Conservation (phyloP, 2,329 filamentous ascomycete genomes). For the Verticillium isaacii region DNA sequence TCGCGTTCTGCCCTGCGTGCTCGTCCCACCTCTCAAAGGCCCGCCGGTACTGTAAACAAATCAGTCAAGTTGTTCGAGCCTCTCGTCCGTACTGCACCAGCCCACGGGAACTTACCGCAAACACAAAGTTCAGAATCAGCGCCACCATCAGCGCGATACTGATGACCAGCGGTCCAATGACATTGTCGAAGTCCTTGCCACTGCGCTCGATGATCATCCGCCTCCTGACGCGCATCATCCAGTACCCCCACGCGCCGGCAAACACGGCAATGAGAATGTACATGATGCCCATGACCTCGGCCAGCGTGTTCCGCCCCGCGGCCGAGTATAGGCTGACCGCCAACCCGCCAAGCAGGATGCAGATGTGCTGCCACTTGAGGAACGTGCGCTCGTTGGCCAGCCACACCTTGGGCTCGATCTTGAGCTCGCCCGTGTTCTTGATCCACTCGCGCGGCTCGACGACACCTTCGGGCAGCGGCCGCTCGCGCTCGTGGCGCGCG, state of each 20-base stretch:
- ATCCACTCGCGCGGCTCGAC: conserved; percentile 80
- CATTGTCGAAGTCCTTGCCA: conserved; percentile 88
- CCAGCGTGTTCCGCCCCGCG: conserved; percentile 73
- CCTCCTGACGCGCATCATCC: conserved; percentile 70
- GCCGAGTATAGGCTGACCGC: conserved; percentile 86
- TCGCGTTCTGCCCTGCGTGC: not conserved
- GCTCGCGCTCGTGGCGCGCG: conserved; percentile 44
- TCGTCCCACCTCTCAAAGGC: not conserved
- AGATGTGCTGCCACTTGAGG: conserved; percentile 97
- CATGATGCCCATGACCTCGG: conserved; percentile 71
- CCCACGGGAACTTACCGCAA: conserved; percentile 58
- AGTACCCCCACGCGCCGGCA: conserved; percentile 82
- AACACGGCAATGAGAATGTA: conserved; percentile 82
- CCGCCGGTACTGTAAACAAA: not conserved
- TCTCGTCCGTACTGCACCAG: not conserved
- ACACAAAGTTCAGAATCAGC: conserved; percentile 79
- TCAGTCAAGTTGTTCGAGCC: not conserved
- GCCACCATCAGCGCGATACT: conserved; percentile 74
- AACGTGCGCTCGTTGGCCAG: conserved; percentile 97
- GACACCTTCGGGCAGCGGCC: conserved; percentile 77
- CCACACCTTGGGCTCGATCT: conserved; percentile 98
- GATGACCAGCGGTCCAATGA: conserved; percentile 78
- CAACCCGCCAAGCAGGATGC: conserved; percentile 77
- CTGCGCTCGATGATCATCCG: conserved; percentile 80
- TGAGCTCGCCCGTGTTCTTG: conserved; percentile 88